A percentile compares a stretch with the other conserved stretches of the same genome.
These are phyloP conservation scores for Fusarium bactridioides DNA, from an alignment of 2,329 filamentous ascomycete species.

Conservation along the genomic window DNA sequence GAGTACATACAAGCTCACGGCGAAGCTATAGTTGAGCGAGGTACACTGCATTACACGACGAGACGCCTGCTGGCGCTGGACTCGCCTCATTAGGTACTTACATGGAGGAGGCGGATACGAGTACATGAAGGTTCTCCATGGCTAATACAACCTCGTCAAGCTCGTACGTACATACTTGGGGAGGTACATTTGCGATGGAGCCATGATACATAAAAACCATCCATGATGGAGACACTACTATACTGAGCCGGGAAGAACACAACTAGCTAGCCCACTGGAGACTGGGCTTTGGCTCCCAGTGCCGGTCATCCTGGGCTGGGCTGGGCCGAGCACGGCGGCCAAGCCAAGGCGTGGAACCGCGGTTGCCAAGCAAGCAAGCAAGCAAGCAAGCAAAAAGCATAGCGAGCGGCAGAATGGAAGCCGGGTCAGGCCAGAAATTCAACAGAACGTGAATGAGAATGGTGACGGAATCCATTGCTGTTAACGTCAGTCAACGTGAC, in stretches of 20 bases:
- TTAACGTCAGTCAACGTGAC: slow-evolving; percentile 1
- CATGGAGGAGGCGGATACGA: slow-evolving; percentile 26
- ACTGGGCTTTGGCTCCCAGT: slow-evolving; percentile 19
- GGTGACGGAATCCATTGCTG: slow-evolving; percentile 31
- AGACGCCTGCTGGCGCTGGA: slow-evolving; percentile 16
- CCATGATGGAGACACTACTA: slow-evolving; percentile 31
- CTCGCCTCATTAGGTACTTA: slow-evolving; percentile 18
- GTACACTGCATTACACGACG: slow-evolving; percentile 33
- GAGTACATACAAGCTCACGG: neutral
- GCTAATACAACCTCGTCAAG: slow-evolving; percentile 33
- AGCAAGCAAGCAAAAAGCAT: neutral
- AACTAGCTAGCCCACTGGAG: slow-evolving; percentile 27
- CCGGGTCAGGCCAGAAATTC: slow-evolving; percentile 12
- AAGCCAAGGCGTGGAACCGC: slow-evolving; percentile 19
- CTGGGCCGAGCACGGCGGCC: neutral
- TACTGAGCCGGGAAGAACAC: slow-evolving; percentile 25
- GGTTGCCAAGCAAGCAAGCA: neutral
- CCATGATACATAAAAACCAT: slow-evolving; percentile 31
- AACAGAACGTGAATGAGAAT: slow-evolving; percentile 1
- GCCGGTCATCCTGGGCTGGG: slow-evolving; percentile 18
- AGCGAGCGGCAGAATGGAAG: slow-evolving; percentile 11
- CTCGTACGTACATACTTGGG: slow-evolving; percentile 1
- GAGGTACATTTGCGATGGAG: slow-evolving; percentile 24
- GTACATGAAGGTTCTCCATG: slow-evolving; percentile 30
- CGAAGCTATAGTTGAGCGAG: slow-evolving; percentile 28